Evolutionary conservation across 441 rosid genomes (phyloP).

Genomic region (Rhodomyrtus psidioides): DNA sequence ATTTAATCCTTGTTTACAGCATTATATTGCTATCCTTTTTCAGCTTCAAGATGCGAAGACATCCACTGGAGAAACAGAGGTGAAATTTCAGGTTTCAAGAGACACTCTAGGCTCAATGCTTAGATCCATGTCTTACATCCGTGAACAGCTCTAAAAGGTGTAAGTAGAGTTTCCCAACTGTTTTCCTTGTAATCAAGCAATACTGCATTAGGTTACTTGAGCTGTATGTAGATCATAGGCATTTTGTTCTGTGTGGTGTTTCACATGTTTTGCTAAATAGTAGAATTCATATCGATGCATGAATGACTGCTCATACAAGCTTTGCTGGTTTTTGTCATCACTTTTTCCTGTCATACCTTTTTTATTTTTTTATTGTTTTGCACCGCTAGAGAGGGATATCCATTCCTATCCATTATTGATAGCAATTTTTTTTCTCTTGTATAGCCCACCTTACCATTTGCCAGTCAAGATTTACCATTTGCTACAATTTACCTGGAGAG

Average conservation of each 20-base stretch:
- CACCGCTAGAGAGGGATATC: not conserved
- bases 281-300: not conserved
- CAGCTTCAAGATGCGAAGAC: conserved; percentile 54
- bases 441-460: not conserved
- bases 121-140: conserved; percentile 52
- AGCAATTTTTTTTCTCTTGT: not conserved
- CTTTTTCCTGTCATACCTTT: not conserved
- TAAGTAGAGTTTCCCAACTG: conserved; percentile 16
- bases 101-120: conserved; percentile 59
- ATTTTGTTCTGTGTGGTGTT: not conserved
- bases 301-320: not conserved
- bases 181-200: not conserved
- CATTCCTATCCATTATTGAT: not conserved
- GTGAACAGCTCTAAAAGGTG: conserved; percentile 48
- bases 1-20: not conserved
- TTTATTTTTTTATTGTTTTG: not conserved
- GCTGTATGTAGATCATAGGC: not conserved
- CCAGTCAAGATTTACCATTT: not conserved
- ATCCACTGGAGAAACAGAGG: conserved; percentile 47
- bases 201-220: not conserved
- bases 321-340: not conserved
- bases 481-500: not conserved
- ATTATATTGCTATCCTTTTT: not conserved
- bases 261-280: not conserved
- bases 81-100: conserved; percentile 59